Evolutionary conservation across 805 yeast species (phyloP).

Genomic region (Metschnikowia picachoensis): DNA sequence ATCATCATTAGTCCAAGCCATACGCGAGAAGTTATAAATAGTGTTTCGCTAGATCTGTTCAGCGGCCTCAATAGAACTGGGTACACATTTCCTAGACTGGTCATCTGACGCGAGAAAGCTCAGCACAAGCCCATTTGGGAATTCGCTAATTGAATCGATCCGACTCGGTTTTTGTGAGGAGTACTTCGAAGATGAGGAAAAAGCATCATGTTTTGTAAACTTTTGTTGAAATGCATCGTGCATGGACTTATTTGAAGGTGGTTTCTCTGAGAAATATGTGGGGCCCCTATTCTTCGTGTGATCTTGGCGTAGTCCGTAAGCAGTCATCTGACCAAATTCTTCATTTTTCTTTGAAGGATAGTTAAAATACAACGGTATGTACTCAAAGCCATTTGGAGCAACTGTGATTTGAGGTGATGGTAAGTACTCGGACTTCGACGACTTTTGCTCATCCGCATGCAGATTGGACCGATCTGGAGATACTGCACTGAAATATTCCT

Average conservation of each 20-base stretch:
- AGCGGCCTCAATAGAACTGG: constrained; percentile 29
- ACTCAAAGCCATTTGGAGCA: neutral
- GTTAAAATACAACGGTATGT: neutral
- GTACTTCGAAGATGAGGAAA: no score
- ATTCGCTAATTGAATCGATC: no score
- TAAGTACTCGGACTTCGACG: constrained; percentile 30
- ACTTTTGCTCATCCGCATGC: constrained; percentile 2
- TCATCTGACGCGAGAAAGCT: neutral
- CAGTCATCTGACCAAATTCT: neutral
- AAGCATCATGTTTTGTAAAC: no score
- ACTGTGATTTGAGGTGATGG: constrained; percentile 23
- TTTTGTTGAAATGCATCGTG: no score
- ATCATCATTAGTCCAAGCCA: neutral
- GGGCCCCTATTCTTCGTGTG: neutral
- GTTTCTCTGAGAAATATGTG: neutral
- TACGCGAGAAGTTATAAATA: constrained; percentile 17
- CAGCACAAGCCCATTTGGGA: no score
- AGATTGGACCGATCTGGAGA: neutral
- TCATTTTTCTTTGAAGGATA: neutral
- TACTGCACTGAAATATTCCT: neutral
- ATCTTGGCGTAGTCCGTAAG: neutral
- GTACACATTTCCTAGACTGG: constrained; percentile 10
- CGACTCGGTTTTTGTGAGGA: no score
- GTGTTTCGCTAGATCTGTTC: constrained; percentile 29
- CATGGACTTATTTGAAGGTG: no score